Evolutionary conservation across 768 basidiomycete species (phyloP), one percentile per base, ranked within the genome.

Genomic region (Phaffia australis): DNA sequence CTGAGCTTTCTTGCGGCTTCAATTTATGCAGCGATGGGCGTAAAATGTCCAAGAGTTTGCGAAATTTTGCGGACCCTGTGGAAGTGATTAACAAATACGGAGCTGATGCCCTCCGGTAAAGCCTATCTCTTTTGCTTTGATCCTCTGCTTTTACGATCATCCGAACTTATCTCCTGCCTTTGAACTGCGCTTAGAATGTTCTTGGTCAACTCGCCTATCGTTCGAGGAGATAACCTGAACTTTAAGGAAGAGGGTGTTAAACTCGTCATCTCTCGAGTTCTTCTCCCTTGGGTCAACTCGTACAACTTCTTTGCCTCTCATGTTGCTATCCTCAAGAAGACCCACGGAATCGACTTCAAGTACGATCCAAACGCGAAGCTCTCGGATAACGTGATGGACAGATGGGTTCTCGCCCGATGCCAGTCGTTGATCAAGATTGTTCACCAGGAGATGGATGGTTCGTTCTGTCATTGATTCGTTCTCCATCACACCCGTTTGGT

Each of bases 241-340:
- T 99, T 99, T 86, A 85, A 92, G 59, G 95, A 99, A 77, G 90
- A 94, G 71, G 95, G 95, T 70, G 95, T 99, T 66, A 87, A 89
- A 70, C 94, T 98, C 72, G 92, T 98, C 71, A 81, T 98, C 71
- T 88, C 91, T 52, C 87, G 89, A n/a, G 95, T 97, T 46, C 85
- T 99, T 69, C 81, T 97, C 16, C 94, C 94, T 5, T 98, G 95
- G 92, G 83, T 98, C 75, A 99, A 98, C 76, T 89, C 93, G 54
- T 93, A 93, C 85, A 90, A 94, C 64, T 99, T 99, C 83, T 95
- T 98, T 84, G 81, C 97, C 57, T 90, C 89, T n/a, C 93, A 97
- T 75, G 88, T 84, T 47, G 85, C 85, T 3, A 79, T 98, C 29
- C 80, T 90, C 72, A 87, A 90, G 76, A 94, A 94, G 75, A 83